These are phyloP conservation scores for Skeletonema tropicum DNA, from an alignment of 108 stramenopile species.

Conservation along the genomic window DNA sequence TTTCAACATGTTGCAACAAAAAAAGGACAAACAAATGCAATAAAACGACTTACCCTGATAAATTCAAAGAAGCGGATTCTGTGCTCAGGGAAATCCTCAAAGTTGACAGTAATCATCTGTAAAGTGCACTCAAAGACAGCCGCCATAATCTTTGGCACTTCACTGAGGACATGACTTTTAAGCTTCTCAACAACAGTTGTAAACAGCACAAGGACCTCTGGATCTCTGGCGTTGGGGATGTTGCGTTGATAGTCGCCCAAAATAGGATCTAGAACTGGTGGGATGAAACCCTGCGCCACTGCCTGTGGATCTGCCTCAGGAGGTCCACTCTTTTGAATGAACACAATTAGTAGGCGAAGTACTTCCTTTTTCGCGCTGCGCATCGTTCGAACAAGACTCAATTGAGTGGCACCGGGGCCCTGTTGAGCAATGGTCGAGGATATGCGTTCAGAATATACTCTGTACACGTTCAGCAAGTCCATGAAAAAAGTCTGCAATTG, in stretches of 20 bases:
- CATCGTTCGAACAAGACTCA: constrained; percentile 92
- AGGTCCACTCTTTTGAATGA: constrained; percentile 93
- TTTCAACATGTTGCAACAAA: background rate
- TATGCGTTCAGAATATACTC: constrained; percentile 95
- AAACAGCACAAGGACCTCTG: constrained; percentile 94
- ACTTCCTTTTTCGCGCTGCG: constrained; percentile 97
- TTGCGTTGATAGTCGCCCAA: constrained; percentile 94
- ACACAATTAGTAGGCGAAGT: constrained; percentile 88
- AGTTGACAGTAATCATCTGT: constrained; percentile 98
- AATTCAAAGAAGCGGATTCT: constrained; percentile 97
- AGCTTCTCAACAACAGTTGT: constrained; percentile 92
- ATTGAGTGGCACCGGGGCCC: constrained; percentile 88
- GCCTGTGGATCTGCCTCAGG: constrained; percentile 91
- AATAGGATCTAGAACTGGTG: constrained; percentile 96
- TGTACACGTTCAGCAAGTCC: constrained; percentile 98
- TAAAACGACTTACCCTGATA: constrained; percentile 62
- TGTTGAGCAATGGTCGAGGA: constrained; percentile 89
- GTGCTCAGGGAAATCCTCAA: constrained; percentile 99
- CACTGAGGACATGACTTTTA: constrained; percentile 78
- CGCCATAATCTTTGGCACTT: constrained; percentile 96
- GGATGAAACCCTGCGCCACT: constrained; percentile 93
- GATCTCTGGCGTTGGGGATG: constrained; percentile 93
- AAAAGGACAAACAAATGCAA: background rate
- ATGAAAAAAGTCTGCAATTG: constrained; percentile 95
- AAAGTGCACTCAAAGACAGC: constrained; percentile 98